Base-by-base conservation (phyloP, 768 basidiomycete genomes). In the Suillus ampliporus region DNA sequence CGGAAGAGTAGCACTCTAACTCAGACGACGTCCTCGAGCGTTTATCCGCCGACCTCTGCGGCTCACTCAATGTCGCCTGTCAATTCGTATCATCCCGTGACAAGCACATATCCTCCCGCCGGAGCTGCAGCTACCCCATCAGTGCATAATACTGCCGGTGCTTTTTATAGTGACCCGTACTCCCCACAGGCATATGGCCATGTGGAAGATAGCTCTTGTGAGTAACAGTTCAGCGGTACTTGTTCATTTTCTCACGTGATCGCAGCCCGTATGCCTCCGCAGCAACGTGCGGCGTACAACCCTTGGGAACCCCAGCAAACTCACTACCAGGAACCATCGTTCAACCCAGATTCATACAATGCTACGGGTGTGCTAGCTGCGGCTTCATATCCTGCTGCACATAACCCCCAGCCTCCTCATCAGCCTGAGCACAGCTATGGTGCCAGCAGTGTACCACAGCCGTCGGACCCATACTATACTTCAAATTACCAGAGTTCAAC, bases 391-490 rank as follows among this genome's bases (percentile, higher is more conserved):
- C 64, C 41, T 3, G 62, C 57, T 7, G 63, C 71, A 31, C 61
- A 68, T 38, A 61, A 56, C 50, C 3, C 63, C 26, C 34, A 65
- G 19, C 63, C 72, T 26, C 58, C 67, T 38, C 57, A 63, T 23
- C 68, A 67, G n/a, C 76, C 77, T 34, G 82, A 86, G 37, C 83
- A 81, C n/a, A 81, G 76, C 60, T 87, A 90, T 71, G 86, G 83
- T 5, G 68, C 69, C 31, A 84, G 80, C 67, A 69, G 75, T 15
- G 79, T 81, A 10, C 82, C 83, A n/a, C 75, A 72, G n/a, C 70
- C 76, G 21, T 71, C 78, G 7, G 69, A 70, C 17, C 71, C 74
- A 46, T 76, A 68, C 57, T 77, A 77, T 58, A 61, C 68, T 35
- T 34, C 51, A 10, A 69, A 66, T 34, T 66, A 68, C 37, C 71